phyloP scores from a whole-genome alignment of 1,284 basidiomycete species.

The Cryptococcus sp. region DNA sequence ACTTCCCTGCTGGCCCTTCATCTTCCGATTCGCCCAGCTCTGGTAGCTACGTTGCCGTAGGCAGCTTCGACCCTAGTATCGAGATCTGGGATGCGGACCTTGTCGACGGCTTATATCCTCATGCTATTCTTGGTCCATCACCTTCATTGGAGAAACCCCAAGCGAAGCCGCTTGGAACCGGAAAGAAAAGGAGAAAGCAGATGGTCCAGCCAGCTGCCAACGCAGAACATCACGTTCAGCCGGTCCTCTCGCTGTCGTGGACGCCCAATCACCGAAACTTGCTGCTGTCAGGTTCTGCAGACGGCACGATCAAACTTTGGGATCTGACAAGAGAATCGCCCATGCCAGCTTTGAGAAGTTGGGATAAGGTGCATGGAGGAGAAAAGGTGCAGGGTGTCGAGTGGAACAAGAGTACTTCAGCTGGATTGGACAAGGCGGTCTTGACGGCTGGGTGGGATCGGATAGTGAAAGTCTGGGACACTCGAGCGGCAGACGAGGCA shows the following conservation, averaged over 20 bases:
- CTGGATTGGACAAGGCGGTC: conserved; percentile 69
- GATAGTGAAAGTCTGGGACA: conserved; percentile 90
- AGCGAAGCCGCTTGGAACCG: conserved; percentile 73
- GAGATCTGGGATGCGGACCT: conserved; percentile 97
- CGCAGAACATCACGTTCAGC: conserved; percentile 84
- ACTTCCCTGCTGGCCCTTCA: conserved; percentile 65
- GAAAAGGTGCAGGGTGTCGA: conserved; percentile 98
- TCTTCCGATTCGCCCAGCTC: conserved; percentile 28
- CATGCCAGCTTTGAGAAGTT: conserved; percentile 71
- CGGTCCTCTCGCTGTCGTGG: conserved; percentile 89
- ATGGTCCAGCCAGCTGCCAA: conserved; percentile 69
- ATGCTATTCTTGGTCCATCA: conserved; percentile 76
- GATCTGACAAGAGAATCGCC: conserved; percentile 76
- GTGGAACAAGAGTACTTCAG: conserved; percentile 78
- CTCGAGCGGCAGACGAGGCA: conserved; percentile 73
- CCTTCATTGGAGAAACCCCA: conserved; percentile 74
- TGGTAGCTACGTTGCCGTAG: conserved; percentile 94
- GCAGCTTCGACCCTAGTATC: conserved; percentile 95
- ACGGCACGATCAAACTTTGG: conserved; percentile 96
- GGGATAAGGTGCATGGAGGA: conserved; percentile 71
- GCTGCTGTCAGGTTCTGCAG: conserved; percentile 88
- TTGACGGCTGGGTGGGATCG: conserved; percentile 93
- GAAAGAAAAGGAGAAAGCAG: conserved; percentile 94
- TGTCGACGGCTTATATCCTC: conserved; percentile 92
- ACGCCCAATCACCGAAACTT: conserved; percentile 85